Evolutionary conservation across 2,329 filamentous ascomycete genomes (phyloP), one percentile per base, ranked within the genome.

Genomic region (Aspergillus sp.): DNA sequence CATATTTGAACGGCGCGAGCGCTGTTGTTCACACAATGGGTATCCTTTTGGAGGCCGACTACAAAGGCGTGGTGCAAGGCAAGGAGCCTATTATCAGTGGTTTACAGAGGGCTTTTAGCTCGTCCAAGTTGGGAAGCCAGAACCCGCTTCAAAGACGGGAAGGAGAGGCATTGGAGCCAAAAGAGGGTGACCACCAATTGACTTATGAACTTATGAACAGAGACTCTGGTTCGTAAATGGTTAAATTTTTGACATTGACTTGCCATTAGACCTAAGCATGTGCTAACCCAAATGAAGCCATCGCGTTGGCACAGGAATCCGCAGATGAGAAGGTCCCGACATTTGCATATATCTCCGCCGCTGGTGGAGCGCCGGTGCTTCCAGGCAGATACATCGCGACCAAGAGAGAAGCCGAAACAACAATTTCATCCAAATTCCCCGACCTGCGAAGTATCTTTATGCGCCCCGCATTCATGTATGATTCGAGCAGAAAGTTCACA

Each of bases 151-250:
- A 83, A 50, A 75, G 78, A 45, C 72, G 73, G 44, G 66, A 74
- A 38, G 80, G 76, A 42, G 78, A 79, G 51, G 75, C 79, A 50
- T 76, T 90, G 55, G 75, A 77, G 55, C 78, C 83, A 1, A 75
- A 81, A 44, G 82, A 86, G 65, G 78, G 73, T 41, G 81, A 82
- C 56, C 82, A 83, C 28, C 86, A 93, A 69, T 75, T 95, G 59
- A 96, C 91, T 12, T 98, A 98, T 72, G 93, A 97, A 73, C 77
- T 89, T 50, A 96, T 98, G 88, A 98, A 98, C 71, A 80, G 93
- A 48, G 91, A 97, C 70, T 78, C 78, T 39, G 76, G 76, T 78
- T 60, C 30, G 63, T 60, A 43, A 29, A 42, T 26, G 32, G 29
- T 32, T 41, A 28, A 43, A 45, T 32, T 28, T 41, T 40, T 35